These are phyloP conservation scores for Mallotus repandus DNA, from an alignment of 441 rosid genomes.

Conservation along the genomic window DNA sequence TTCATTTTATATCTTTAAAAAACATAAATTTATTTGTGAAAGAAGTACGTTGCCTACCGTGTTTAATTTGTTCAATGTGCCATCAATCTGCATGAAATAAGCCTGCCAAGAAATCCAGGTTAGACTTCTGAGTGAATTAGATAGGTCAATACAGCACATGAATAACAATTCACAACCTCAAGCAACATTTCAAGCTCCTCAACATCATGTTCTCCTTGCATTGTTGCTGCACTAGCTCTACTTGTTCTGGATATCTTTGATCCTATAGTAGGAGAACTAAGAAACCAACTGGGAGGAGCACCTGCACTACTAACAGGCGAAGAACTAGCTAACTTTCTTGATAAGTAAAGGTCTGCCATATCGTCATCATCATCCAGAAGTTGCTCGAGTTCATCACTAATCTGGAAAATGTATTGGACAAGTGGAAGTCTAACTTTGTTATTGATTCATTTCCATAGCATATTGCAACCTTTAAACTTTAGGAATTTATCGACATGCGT, in stretches of 20 bases:
- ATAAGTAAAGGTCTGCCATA: slow-evolving; percentile 93
- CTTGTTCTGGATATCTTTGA: slow-evolving; percentile 90
- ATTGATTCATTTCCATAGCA: not conserved
- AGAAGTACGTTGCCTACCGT: slow-evolving; percentile 39
- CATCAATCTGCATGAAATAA: slow-evolving; percentile 89
- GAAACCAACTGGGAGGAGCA: slow-evolving; percentile 59
- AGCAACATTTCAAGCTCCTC: slow-evolving; percentile 99
- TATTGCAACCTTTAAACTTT: no score
- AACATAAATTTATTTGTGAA: not conserved
- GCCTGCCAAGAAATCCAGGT: slow-evolving; percentile 80
- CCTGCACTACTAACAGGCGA: slow-evolving; percentile 71
- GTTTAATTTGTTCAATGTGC: slow-evolving; percentile 79
- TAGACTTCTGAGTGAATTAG: slow-evolving; percentile 2
- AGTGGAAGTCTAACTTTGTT: not conserved
- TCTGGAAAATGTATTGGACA: not conserved
- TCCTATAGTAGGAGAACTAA: slow-evolving; percentile 69
- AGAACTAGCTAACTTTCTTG: slow-evolving; percentile 65
- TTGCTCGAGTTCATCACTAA: slow-evolving; percentile 86
- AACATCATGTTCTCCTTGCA: slow-evolving; percentile 82
- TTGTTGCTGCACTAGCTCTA: slow-evolving; percentile 68
- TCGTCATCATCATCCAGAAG: slow-evolving; percentile 88
- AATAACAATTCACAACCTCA: slow-evolving; percentile 55
- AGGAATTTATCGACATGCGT: not conserved
- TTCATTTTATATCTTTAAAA: not conserved
- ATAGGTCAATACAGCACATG: slow-evolving; percentile 9